A percentile compares a stretch with the other conserved stretches of the same genome.
These are phyloP conservation scores for Salisapilia sapeloensis DNA, from an alignment of 352 stramenopile species.

Conservation along the genomic window DNA sequence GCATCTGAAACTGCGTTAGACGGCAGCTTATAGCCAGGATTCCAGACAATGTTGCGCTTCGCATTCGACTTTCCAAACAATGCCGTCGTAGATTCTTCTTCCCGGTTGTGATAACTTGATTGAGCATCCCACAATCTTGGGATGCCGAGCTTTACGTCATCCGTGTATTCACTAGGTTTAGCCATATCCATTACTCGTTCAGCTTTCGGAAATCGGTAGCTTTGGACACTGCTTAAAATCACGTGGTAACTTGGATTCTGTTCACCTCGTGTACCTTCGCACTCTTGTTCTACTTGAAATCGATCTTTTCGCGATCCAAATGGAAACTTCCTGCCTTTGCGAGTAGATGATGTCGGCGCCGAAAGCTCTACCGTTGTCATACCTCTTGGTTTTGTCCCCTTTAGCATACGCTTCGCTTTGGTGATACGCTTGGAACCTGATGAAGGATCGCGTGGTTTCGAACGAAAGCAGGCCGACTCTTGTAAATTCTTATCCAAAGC, in stretches of 20 bases:
- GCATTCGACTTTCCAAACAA: constrained; percentile 22
- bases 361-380: too few relatives aligned
- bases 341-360: too few relatives aligned
- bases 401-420: too few relatives aligned
- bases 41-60: constrained; percentile 28
- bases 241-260: too few relatives aligned
- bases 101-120: background rate
- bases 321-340: too few relatives aligned
- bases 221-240: background rate
- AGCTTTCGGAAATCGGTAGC: background rate
- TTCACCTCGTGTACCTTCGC: too few relatives aligned
- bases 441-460: too few relatives aligned
- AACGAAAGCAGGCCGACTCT: too few relatives aligned
- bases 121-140: background rate
- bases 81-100: constrained; percentile 11
- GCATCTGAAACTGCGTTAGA: constrained; percentile 15
- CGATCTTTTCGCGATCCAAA: too few relatives aligned
- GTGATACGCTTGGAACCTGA: too few relatives aligned
- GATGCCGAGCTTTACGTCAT: background rate
- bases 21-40: constrained; percentile 13
- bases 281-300: too few relatives aligned
- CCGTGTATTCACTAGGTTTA: background rate
- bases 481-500: constrained; percentile 1
- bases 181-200: background rate
- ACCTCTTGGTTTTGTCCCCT: too few relatives aligned